Evolutionary conservation across 2,329 filamentous ascomycete species (phyloP), one percentile per base, ranked within the genome.

Genomic region (Juglanconis oblonga): DNA sequence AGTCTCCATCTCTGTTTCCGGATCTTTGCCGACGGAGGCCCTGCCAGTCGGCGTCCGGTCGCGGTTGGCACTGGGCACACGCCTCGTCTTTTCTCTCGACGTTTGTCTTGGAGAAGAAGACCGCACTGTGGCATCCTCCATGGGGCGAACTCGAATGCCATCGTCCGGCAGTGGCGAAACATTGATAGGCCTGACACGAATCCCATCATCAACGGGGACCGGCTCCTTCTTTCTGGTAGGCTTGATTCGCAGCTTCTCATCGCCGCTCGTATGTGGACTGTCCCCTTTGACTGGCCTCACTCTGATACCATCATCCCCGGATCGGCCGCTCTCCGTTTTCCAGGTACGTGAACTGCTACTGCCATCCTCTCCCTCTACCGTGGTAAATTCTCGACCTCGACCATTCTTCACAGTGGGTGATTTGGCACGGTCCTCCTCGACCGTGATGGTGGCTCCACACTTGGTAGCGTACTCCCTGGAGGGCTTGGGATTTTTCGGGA

Each of bases 261-360:
- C 65, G 59, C 29, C 67, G 62, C 56, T 55, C 36, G 36, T 65
- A 65, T 50, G 66, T 67, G 65, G 60, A 24, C 57, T 70, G 14
- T 64, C 66, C 5, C 58, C 36, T 10, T 55, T 52, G 14, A 67
- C 65, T 4, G 71, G 67, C 33, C 70, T 76, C 11, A 79, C 74
- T 57, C 78, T 73, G 65, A 78, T 81, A 36, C 73, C 72, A 65
- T 76, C 72, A 57, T 74, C 69, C 59, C 54, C 55, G 3, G 51
- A 52, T 17, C 55, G 55, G 6, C 51, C 51, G 17, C 40, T 47
- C n/a, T 24, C 31, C 32, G 40, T 59, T 24, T n/a, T 59, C 55
- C 50, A 55, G 52, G 54, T 56, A 4, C 55, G 33, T 24, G 50
- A 57, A 32, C 55, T 62, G 61, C 53, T 58, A 63, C 47, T 56